These are phyloP conservation scores for Coemansia sp. DNA, from an alignment of 192 early-diverging fungal species.

Conservation along the genomic window DNA sequence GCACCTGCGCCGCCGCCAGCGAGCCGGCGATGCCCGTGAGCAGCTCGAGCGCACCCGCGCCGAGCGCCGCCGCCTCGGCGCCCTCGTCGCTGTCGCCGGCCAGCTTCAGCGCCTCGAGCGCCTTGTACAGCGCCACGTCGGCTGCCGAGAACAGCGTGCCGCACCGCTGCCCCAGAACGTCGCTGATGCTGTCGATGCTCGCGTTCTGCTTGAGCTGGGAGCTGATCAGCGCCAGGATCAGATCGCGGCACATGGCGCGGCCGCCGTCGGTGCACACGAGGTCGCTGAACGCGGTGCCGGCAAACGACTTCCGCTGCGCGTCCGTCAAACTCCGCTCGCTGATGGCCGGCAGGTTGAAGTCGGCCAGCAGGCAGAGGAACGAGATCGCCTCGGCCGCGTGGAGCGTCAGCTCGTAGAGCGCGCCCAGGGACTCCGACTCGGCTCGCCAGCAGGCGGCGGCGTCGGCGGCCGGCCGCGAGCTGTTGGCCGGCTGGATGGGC, in stretches of 20 bases:
- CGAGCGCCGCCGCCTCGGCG: constrained; percentile 38
- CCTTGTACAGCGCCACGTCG: constrained; percentile 70
- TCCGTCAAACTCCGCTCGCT: constrained; percentile 45
- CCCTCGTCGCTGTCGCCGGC: constrained; percentile 56
- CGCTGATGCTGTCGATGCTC: constrained; percentile 62
- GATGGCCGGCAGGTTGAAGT: constrained; percentile 63
- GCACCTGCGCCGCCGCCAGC: constrained; percentile 48
- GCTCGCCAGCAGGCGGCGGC: constrained; percentile 57
- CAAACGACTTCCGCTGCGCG: constrained; percentile 51
- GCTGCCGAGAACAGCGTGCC: constrained; percentile 62
- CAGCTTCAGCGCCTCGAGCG: constrained; percentile 58
- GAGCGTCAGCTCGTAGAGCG: constrained; percentile 60
- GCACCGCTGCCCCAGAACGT: constrained; percentile 64
- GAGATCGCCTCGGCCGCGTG: constrained; percentile 66
- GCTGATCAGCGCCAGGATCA: constrained; percentile 70
- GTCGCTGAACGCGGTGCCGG: constrained; percentile 59
- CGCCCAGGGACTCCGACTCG: constrained; percentile 62
- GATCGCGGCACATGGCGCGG: constrained; percentile 58
- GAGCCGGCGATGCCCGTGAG: constrained; percentile 52
- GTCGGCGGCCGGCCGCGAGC: constrained; percentile 31
- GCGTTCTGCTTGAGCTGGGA: constrained; percentile 56
- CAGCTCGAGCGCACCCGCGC: constrained; percentile 53
- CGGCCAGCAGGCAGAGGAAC: constrained; percentile 65
- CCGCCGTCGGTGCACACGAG: constrained; percentile 58
- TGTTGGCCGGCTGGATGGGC: constrained; percentile 48